Evolutionary conservation across 495 filamentous ascomycete genomes (phyloP).

Genomic region (Penicillium samsonianum): DNA sequence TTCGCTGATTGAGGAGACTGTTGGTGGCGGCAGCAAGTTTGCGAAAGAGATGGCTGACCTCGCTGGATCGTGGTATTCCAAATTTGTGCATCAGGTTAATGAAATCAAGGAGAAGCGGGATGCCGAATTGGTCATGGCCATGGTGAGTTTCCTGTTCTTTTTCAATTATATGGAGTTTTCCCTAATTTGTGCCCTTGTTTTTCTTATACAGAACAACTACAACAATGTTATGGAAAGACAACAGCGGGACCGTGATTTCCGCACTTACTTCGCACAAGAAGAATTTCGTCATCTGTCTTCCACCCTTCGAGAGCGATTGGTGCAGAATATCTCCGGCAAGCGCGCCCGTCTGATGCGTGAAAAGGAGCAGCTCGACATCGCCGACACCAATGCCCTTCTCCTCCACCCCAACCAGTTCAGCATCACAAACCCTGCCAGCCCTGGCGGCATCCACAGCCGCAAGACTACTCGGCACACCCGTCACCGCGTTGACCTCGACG

Average conservation of each 20-base stretch:
- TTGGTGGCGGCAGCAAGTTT: conserved; percentile 51
- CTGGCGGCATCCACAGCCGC: conserved; percentile 78
- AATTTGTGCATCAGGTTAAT: conserved; percentile 83
- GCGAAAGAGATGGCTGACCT: conserved; percentile 61
- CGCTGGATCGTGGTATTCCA: conserved; percentile 76
- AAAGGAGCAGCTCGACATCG: conserved; percentile 85
- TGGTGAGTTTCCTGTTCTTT: conserved; percentile 56
- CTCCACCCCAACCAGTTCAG: conserved; percentile 92
- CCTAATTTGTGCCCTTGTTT: background rate
- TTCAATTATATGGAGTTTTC: background rate
- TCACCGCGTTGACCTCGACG: conserved; percentile 77
- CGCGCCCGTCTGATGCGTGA: conserved; percentile 77
- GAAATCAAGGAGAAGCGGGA: conserved; percentile 82
- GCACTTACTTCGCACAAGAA: conserved; percentile 72
- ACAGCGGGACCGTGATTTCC: conserved; percentile 44
- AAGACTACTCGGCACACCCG: conserved; percentile 86
- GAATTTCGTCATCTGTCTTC: conserved; percentile 76
- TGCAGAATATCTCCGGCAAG: conserved; percentile 73
- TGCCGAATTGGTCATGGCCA: conserved; percentile 69
- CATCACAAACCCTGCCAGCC: conserved; percentile 75
- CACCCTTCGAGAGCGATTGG: conserved; percentile 82
- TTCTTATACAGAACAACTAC: conserved; percentile 40
- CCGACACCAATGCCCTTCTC: conserved; percentile 82
- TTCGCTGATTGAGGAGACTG: conserved; percentile 59
- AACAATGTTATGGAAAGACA: conserved; percentile 44